Percentiles rank a stretch among this genome's conserved stretches.
Conservation (phyloP, 2,329 filamentous ascomycete species). For the Colletotrichum eremochloae region DNA sequence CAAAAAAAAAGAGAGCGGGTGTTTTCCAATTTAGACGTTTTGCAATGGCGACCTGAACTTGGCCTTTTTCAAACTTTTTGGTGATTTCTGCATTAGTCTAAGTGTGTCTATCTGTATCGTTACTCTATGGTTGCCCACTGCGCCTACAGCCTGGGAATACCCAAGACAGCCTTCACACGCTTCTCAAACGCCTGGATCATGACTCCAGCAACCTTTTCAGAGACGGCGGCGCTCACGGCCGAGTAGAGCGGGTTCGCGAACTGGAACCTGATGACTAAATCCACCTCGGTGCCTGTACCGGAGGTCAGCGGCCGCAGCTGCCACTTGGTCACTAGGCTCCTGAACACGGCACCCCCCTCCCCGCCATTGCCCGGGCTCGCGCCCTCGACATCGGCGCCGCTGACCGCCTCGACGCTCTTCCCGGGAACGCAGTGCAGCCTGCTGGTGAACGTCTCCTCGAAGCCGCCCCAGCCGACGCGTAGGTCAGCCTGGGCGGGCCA, state of each 20-base stretch:
- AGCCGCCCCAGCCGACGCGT: conserved; percentile 85
- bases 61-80: not conserved
- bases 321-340: conserved; percentile 79
- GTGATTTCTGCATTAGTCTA: conserved; percentile 7
- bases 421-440: conserved; percentile 82
- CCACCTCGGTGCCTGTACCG: conserved; percentile 73
- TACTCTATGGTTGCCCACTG: not conserved
- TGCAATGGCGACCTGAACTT: not conserved
- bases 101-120: not conserved
- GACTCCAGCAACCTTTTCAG: conserved; percentile 84
- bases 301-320: conserved; percentile 64
- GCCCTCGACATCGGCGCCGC: conserved; percentile 66
- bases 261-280: conserved; percentile 81
- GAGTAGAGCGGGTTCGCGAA: conserved; percentile 93
- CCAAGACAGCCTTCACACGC: conserved; percentile 74
- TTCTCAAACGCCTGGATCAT: conserved; percentile 97
- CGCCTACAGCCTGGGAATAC: conserved; percentile 40
- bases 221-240: conserved; percentile 83
- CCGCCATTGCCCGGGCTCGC: conserved; percentile 35
- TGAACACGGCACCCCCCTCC: conserved; percentile 67
- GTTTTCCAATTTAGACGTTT: not conserved
- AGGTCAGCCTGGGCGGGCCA: conserved; percentile 84
- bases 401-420: conserved; percentile 81
- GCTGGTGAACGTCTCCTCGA: conserved; percentile 87
- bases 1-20: not conserved